phyloP scores from a whole-genome alignment of 2,329 filamentous ascomycete species.

The Phialophora macrospora region DNA sequence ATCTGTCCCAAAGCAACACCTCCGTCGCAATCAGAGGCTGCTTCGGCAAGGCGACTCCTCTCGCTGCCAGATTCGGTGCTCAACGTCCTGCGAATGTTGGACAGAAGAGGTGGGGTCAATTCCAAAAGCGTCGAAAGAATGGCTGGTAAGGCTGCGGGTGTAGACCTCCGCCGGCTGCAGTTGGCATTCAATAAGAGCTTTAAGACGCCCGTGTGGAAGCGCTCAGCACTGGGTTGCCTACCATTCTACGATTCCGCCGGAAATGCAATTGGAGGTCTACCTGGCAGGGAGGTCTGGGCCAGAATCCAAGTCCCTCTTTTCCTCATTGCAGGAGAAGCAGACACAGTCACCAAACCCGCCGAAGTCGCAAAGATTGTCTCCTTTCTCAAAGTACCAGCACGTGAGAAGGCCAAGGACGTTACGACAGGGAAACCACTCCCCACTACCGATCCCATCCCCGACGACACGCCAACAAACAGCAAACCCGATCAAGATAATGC shows the following conservation, averaged over 20 bases:
- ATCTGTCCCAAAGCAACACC: conserved; percentile 78
- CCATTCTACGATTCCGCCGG: conserved; percentile 63
- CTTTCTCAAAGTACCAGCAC: conserved; percentile 24
- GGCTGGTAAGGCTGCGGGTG: conserved; percentile 52
- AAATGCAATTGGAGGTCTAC: conserved; percentile 65
- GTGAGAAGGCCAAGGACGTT: neutral
- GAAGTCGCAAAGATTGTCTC: conserved; percentile 71
- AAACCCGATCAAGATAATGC: neutral
- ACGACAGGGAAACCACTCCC: conserved; percentile 34
- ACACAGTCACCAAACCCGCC: conserved; percentile 72
- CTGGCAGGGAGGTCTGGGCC: conserved; percentile 72
- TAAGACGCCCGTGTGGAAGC: conserved; percentile 77
- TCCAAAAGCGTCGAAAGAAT: conserved; percentile 82
- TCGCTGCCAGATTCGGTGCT: conserved; percentile 72
- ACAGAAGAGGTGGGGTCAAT: conserved; percentile 75
- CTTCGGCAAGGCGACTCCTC: conserved; percentile 62
- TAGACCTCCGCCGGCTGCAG: conserved; percentile 51
- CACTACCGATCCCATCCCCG: conserved; percentile 29
- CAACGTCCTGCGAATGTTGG: conserved; percentile 75
- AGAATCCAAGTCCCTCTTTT: conserved; percentile 74
- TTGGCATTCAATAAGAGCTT: conserved; percentile 74
- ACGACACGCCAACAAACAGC: neutral
- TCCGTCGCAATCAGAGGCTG: conserved; percentile 59
- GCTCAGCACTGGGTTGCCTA: conserved; percentile 76
- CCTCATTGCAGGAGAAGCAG: conserved; percentile 76